A percentile compares a stretch with the other conserved stretches of the same genome.
phyloP scores from a whole-genome alignment of 1,139 yeast genomes.

The Candida neerlandica region DNA sequence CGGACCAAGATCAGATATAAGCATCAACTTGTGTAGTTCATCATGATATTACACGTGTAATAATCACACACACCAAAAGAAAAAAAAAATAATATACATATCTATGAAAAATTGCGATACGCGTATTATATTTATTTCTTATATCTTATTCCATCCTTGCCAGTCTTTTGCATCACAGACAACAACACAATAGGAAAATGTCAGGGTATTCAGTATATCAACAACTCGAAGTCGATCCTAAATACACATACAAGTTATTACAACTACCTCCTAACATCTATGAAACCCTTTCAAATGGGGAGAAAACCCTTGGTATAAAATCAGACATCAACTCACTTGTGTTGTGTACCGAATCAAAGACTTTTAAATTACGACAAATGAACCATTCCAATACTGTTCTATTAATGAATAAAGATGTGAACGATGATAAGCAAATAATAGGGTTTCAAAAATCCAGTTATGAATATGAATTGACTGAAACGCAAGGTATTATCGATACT shows the following conservation, averaged over 20 bases:
- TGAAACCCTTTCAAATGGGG: conserved; percentile 28
- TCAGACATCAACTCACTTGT: conserved; percentile 51
- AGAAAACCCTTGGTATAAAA: conserved; percentile 48
- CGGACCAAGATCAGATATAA: too few relatives aligned
- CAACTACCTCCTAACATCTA: conserved; percentile 62
- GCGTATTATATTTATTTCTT: background rate
- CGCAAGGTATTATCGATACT: conserved; percentile 46
- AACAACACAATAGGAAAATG: conserved; percentile 1
- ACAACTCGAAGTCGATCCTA: conserved; percentile 24
- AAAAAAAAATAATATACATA: too few relatives aligned
- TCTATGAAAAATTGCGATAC: background rate
- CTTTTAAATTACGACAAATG: conserved; percentile 73
- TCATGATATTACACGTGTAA: too few relatives aligned
- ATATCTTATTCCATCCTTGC: too few relatives aligned
- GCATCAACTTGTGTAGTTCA: too few relatives aligned
- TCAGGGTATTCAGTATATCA: conserved; percentile 23
- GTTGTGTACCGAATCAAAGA: conserved; percentile 58
- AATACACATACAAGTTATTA: conserved; percentile 52
- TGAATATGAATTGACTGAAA: conserved; percentile 52
- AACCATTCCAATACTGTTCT: conserved; percentile 85
- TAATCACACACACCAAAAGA: background rate
- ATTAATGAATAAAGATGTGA: conserved; percentile 39
- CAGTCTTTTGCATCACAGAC: too few relatives aligned
- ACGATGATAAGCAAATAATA: conserved; percentile 22
- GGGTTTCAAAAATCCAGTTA: conserved; percentile 48